Base-by-base conservation (phyloP, 2,329 filamentous ascomycete species). In the Iodosphaeria phyllophila region DNA sequence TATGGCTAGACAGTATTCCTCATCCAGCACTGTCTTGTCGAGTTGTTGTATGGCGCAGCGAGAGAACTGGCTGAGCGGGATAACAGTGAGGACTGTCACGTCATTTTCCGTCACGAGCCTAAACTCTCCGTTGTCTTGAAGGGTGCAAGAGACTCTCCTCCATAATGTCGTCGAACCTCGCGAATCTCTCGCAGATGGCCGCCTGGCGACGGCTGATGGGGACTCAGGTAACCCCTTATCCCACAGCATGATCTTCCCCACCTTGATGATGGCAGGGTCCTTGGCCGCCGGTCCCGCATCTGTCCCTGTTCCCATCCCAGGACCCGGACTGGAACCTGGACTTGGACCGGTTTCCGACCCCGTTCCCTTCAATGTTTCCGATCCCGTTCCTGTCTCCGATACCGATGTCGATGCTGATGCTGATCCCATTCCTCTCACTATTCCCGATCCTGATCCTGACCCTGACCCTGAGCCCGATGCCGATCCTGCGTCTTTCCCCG, bases 111-210 rank as follows among this genome's bases (percentile, higher is more conserved):
- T 77, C 47, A 89, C 74, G 8, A 98, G 64, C 41, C 86, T 92
- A 43, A 98, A 74, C 42, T 91, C 80, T 29, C 89, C 89, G 38
- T 92, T 92, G 43, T 95, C 89, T 36, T 92, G 79, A 13, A 98
- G 58, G 11, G 89, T 91, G 47, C 84, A 93, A 16, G 83, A 93
- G 4, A 95, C 82, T 34, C 69, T 69, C 38, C 78, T 70, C 89
- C 89, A 95, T 8, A 74, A 64, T 4, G 59, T 60, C n/a, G 51
- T 51, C 1, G 57, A 48, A 8, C 61, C 59, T 15, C 58, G 54
- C 13, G 64, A 39, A 40, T 72, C 64, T 30, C 62, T 53, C 2
- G 64, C 65, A 2, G 67, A 71, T 3, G 66, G 57, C 4, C 62
- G 52, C 36, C 58, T 62, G 24, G 66, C 56, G 28, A 72, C 61